A percentile compares a stretch with the other conserved stretches of the same genome.
Evolutionary conservation across 495 filamentous ascomycete species (phyloP).

Genomic region (Pyrenopolyporus hunteri): DNA sequence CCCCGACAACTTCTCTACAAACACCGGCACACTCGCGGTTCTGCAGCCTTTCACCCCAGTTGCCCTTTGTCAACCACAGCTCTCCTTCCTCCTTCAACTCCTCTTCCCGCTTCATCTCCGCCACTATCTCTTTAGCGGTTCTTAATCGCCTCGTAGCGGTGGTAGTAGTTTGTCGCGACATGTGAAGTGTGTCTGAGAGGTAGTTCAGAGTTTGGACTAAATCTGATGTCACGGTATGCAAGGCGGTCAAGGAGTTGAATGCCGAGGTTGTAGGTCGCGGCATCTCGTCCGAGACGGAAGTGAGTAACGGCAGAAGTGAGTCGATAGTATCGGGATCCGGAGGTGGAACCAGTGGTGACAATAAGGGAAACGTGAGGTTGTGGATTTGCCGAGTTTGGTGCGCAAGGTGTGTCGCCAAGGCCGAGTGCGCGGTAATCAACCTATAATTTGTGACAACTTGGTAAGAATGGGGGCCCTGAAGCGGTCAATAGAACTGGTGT

Average conservation of each 20-base stretch:
- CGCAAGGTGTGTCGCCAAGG: conserved; percentile 80
- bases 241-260: conserved; percentile 61
- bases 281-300: conserved; percentile 59
- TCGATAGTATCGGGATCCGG: conserved; percentile 67
- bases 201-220: conserved; percentile 80
- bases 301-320: conserved; percentile 68
- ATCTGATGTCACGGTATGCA: conserved; percentile 74
- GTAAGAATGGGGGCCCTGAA: conserved; percentile 2
- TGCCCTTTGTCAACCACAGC: conserved; percentile 76
- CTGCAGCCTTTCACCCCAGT: conserved; percentile 77
- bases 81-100: conserved; percentile 81
- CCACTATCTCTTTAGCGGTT: conserved; percentile 77
- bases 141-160: conserved; percentile 77
- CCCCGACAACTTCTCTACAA: conserved; percentile 84
- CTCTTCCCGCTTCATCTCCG: conserved; percentile 80
- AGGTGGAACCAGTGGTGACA: conserved; percentile 61
- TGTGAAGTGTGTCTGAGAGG: conserved; percentile 90
- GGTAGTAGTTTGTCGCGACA: conserved; percentile 85
- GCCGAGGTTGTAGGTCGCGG: conserved; percentile 58
- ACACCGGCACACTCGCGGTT: conserved; percentile 78
- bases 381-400: conserved; percentile 84
- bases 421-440: conserved; percentile 85
- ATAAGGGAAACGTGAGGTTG: conserved; percentile 76
- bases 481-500: background rate
- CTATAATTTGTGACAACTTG: conserved; percentile 52